These are phyloP conservation scores for Chlamydomonas sp. DNA, from an alignment of 139 green algal genomes.

Conservation along the genomic window DNA sequence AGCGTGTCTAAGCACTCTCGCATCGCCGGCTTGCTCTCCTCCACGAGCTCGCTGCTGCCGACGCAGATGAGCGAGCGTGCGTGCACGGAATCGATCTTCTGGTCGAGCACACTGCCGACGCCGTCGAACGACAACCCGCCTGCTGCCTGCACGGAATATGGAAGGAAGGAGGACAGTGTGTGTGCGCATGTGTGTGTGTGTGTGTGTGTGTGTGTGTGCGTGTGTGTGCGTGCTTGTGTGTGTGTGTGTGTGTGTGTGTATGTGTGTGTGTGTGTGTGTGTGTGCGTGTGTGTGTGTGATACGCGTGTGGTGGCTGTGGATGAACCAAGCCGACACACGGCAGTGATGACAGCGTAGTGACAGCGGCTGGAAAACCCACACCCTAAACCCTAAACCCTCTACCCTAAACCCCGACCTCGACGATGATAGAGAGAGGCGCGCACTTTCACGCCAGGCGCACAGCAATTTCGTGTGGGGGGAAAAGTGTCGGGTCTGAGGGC, in stretches of 20 bases:
- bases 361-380: no score
- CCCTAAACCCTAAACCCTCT: no score
- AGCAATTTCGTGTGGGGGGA: no score
- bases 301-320: no score
- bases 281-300: no score
- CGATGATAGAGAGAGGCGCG: no score
- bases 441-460: no score
- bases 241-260: background rate
- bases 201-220: background rate
- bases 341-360: no score
- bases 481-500: no score
- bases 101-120: slow-evolving; percentile 38
- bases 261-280: background rate
- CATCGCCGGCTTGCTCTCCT: slow-evolving; percentile 46
- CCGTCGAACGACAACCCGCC: slow-evolving; percentile 50
- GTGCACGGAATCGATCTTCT: slow-evolving; percentile 25
- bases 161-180: background rate
- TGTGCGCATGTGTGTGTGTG: background rate
- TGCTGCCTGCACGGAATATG: slow-evolving; percentile 54
- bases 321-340: no score
- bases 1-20: no score
- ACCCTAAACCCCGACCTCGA: no score
- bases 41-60: slow-evolving; percentile 44
- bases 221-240: background rate
- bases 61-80: slow-evolving; percentile 43